These are phyloP conservation scores for Hyaloscypha variabilis DNA, from an alignment of 495 filamentous ascomycete genomes.

Conservation along the genomic window DNA sequence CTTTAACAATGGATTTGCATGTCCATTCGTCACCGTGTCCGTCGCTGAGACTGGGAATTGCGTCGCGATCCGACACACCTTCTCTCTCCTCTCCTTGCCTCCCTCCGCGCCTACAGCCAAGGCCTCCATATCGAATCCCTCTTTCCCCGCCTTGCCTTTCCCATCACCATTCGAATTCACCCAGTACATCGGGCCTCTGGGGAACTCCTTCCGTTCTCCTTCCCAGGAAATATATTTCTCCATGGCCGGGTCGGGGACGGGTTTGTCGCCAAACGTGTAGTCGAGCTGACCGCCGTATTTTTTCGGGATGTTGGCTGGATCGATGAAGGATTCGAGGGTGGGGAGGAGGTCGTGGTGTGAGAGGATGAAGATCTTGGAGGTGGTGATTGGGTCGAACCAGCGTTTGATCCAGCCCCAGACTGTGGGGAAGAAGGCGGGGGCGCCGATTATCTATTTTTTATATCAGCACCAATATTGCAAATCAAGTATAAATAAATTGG, in stretches of 20 bases:
- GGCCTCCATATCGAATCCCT: conserved; percentile 37
- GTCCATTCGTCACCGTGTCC: not conserved
- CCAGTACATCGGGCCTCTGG: conserved; percentile 53
- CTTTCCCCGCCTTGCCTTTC: conserved; percentile 39
- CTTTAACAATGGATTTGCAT: not conserved
- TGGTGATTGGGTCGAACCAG: conserved; percentile 94
- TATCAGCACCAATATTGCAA: not conserved
- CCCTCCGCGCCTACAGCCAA: conserved; percentile 45
- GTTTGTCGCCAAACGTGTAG: conserved; percentile 74
- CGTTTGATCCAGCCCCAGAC: conserved; percentile 95
- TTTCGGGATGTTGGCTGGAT: conserved; percentile 77
- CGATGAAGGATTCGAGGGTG: conserved; percentile 78
- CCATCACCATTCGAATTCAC: conserved; percentile 38
- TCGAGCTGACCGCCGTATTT: conserved; percentile 83
- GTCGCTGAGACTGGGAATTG: not conserved
- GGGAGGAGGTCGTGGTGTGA: conserved; percentile 66
- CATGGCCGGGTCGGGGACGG: conserved; percentile 65
- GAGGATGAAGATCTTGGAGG: conserved; percentile 92
- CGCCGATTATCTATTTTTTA: conserved; percentile 71
- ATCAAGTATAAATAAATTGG: not conserved
- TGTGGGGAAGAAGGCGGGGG: conserved; percentile 88
- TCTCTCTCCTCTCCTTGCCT: conserved; percentile 38
- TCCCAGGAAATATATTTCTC: conserved; percentile 50
- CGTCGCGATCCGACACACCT: conserved; percentile 47
- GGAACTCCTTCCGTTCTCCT: conserved; percentile 47